Base-by-base conservation (phyloP, 371 early-diverging fungal species). In the Gilbertella persicaria region DNA sequence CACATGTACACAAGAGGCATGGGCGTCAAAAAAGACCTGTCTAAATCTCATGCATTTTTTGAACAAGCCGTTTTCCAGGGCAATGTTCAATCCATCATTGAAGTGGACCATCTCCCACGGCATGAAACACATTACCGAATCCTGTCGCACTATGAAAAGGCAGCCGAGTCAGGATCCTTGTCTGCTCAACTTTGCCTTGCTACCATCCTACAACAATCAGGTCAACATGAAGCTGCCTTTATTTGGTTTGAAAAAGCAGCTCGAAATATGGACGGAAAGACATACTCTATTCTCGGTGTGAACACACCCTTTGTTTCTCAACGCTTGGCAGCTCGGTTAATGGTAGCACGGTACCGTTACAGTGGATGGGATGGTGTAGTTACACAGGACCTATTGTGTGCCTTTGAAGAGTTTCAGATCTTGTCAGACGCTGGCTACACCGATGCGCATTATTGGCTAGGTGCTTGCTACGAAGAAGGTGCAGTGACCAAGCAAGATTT, bases 21-120 rank as follows among this genome's bases (percentile, higher is more conserved):
- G 29, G 79, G 75, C 8, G 55, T 62, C 67, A 6, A 68, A 58
- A 29, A 63, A 62, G 66, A 87, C 51, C 60, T 76, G 28, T 14
- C 26, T 9, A 37, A 55, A 21, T 87, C 90, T 0, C 69, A 81
- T 6, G 28, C 50, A 0, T 79, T 83, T 67, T 93, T 86, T 67
- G 48, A 60, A 24, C 67, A 58, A 23, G 80, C 87, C 8, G 84
- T 86, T 1, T 50, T 63, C 3, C 64, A 73, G 29, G 85, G 85
- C n/a, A 77, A 87, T 45, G 63, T 73, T 6, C 44, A 80, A 20
- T 84, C 89, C 4, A 70, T 83, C 46, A 73, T 84, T 56, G 79
- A 82, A 24, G 55, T 56, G 9, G 41, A 41, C 6, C 25, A 49
- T 10, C 50, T 37, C 4, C 14, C 16, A 8, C 47, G 30, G 9